Evolutionary conservation across 306 rosid genomes (phyloP).

Genomic region (Cucumis melo): DNA sequence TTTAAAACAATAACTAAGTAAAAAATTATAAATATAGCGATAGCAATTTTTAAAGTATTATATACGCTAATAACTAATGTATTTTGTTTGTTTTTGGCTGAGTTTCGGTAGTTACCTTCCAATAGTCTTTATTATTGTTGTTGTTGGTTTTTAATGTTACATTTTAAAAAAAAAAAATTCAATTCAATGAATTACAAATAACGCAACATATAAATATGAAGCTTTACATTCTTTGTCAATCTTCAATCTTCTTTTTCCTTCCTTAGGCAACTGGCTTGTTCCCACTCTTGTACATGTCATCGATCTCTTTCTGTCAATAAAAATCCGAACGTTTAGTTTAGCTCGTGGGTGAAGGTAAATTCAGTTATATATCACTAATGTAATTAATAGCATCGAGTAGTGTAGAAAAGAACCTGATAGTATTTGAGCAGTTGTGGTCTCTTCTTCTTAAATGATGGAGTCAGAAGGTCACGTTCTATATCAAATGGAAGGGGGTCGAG

Average conservation of each 20-base stretch:
- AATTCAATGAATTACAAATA: too few relatives aligned
- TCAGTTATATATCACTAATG: neutral
- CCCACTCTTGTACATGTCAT: conserved; percentile 63
- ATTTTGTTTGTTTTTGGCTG: too few relatives aligned
- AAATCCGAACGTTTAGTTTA: neutral
- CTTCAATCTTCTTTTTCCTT: neutral
- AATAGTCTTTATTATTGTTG: too few relatives aligned
- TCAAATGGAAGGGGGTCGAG: conserved; percentile 83
- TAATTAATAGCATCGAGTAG: neutral
- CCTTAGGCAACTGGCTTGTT: conserved; percentile 33
- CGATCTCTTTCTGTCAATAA: conserved; percentile 39
- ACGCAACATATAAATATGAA: neutral
- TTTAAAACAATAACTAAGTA: too few relatives aligned
- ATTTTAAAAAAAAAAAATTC: too few relatives aligned
- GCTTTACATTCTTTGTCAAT: neutral
- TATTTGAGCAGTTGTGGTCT: conserved; percentile 82
- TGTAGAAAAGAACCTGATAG: conserved; percentile 45
- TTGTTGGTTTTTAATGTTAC: too few relatives aligned
- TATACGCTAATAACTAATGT: too few relatives aligned
- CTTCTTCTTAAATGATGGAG: conserved; percentile 91
- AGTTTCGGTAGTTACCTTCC: too few relatives aligned
- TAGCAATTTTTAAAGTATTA: too few relatives aligned
- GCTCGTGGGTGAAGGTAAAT: neutral
- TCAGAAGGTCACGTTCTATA: conserved; percentile 85
- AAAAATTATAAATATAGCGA: too few relatives aligned